A percentile compares a stretch with the other conserved stretches of the same genome.
Evolutionary conservation across 31 red algal species (phyloP).

Genomic region (Asparagopsis taxiformis): DNA sequence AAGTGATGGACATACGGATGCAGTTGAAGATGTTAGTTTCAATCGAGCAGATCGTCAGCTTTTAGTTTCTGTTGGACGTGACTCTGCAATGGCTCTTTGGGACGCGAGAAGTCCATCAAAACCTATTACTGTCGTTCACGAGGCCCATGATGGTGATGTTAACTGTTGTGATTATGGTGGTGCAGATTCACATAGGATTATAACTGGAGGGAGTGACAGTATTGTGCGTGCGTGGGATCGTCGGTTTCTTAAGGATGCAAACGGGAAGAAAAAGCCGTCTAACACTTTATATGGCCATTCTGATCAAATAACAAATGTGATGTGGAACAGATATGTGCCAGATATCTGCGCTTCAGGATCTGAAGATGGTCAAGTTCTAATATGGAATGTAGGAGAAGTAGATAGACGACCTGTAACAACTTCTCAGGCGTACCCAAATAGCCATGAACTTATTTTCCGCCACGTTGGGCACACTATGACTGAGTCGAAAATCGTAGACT

Average conservation of each 20-base stretch:
- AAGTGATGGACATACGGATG: slow-evolving; percentile 32
- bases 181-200: slow-evolving; percentile 30
- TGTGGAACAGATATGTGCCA: slow-evolving; percentile 54
- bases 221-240: slow-evolving; percentile 77
- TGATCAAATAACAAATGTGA: slow-evolving; percentile 40
- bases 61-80: slow-evolving; percentile 69
- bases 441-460: slow-evolving; percentile 49
- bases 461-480: slow-evolving; percentile 54
- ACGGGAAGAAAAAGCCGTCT: slow-evolving; percentile 29
- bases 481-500: slow-evolving; percentile 43
- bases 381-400: slow-evolving; percentile 44
- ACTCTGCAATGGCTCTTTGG: slow-evolving; percentile 72
- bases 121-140: slow-evolving; percentile 28
- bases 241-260: slow-evolving; percentile 36
- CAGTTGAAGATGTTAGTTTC: slow-evolving; percentile 87
- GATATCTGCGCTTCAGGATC: slow-evolving; percentile 36
- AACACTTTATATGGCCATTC: slow-evolving; percentile 40
- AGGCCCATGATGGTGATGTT: slow-evolving; percentile 76
- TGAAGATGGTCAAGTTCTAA: slow-evolving; percentile 51
- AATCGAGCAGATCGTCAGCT: slow-evolving; percentile 30
- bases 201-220: slow-evolving; percentile 76
- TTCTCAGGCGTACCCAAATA: slow-evolving; percentile 8
- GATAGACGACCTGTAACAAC: neutral
- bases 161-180: slow-evolving; percentile 73
- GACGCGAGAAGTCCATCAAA: slow-evolving; percentile 43